Percentiles rank a stretch among this genome's conserved stretches.
Conservation (phyloP, 345 rosid species). For the Noccaea caerulescens region DNA sequence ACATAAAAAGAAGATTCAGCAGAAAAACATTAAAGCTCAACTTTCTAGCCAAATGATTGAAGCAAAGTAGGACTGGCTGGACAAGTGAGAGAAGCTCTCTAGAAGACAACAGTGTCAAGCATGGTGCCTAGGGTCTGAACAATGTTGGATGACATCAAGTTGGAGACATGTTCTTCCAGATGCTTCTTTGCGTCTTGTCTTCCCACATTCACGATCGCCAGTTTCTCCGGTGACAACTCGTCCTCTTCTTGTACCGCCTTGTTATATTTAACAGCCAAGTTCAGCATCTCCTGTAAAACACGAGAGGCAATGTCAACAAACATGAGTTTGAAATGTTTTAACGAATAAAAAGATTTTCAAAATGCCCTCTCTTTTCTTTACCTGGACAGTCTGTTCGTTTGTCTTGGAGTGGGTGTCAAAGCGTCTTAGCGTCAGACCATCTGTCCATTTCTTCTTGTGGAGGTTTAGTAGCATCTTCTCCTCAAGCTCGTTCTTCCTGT, state of each 20-base stretch:
- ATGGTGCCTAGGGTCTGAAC: conserved; percentile 96
- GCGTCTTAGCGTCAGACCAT: conserved; percentile 83
- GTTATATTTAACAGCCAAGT: conserved; percentile 78
- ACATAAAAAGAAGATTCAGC: conserved; percentile 18
- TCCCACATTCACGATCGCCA: conserved; percentile 92
- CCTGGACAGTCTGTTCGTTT: conserved; percentile 95
- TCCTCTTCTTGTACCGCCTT: conserved; percentile 99
- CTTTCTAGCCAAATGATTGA: conserved; percentile 21
- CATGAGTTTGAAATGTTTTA: conserved; percentile 3
- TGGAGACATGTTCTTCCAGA: conserved; percentile 92
- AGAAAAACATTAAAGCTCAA: conserved; percentile 23
- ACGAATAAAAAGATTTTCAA: neutral
- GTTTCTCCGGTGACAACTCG: conserved; percentile 91
- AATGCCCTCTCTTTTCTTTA: conserved; percentile 9
- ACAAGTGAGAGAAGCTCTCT: conserved; percentile 28
- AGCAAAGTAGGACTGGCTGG: conserved; percentile 5
- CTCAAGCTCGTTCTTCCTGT: conserved; percentile 95
- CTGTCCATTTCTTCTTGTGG: conserved; percentile 99
- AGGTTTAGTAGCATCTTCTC: conserved; percentile 97
- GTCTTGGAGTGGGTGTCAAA: conserved; percentile 94
- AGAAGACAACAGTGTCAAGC: conserved; percentile 96
- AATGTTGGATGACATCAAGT: conserved; percentile 98
- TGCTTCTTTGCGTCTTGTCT: conserved; percentile 99
- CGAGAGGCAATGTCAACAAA: conserved; percentile 16
- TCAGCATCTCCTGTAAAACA: conserved; percentile 84